Percentiles rank a stretch among this genome's conserved stretches.
phyloP scores from a whole-genome alignment of 768 basidiomycete genomes.

The Dictyophora rubrovolvata region DNA sequence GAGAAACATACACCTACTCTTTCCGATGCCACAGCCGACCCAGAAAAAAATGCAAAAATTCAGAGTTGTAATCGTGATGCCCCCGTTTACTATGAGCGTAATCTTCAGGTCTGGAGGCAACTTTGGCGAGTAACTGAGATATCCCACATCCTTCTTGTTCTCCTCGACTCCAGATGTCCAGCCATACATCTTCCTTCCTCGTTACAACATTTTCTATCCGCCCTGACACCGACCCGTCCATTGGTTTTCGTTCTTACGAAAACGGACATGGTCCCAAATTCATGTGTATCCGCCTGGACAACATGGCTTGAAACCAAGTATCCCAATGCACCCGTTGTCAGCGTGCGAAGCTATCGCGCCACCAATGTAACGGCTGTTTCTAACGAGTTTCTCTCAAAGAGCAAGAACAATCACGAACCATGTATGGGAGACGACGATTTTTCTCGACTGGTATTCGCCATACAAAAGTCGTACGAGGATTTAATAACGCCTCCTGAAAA shows the following conservation, averaged over 20 bases:
- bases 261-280: slow-evolving; percentile 71
- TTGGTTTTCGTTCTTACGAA: slow-evolving; percentile 80
- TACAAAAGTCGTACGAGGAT: slow-evolving; percentile 55
- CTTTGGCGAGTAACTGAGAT: slow-evolving; percentile 95
- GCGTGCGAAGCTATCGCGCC: slow-evolving; percentile 67
- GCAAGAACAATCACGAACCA: slow-evolving; percentile 24
- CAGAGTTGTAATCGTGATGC: slow-evolving; percentile 24
- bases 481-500: slow-evolving; percentile 59
- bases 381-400: background rate
- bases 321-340: slow-evolving; percentile 51
- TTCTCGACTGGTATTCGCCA: slow-evolving; percentile 49
- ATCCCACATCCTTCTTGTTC: slow-evolving; percentile 76
- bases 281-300: slow-evolving; percentile 55
- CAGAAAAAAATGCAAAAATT: too few species aligned
- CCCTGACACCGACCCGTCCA: slow-evolving; percentile 25
- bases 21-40: too few species aligned
- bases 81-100: slow-evolving; percentile 72
- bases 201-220: slow-evolving; percentile 49
- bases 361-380: background rate
- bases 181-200: slow-evolving; percentile 79
- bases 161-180: slow-evolving; percentile 86
- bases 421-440: slow-evolving; percentile 47
- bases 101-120: slow-evolving; percentile 92
- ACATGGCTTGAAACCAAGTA: slow-evolving; percentile 43
- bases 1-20: background rate